Evolutionary conservation across 495 filamentous ascomycete species (phyloP), one percentile per base, ranked within the genome.

Genomic region (Neurospora hispaniola): DNA sequence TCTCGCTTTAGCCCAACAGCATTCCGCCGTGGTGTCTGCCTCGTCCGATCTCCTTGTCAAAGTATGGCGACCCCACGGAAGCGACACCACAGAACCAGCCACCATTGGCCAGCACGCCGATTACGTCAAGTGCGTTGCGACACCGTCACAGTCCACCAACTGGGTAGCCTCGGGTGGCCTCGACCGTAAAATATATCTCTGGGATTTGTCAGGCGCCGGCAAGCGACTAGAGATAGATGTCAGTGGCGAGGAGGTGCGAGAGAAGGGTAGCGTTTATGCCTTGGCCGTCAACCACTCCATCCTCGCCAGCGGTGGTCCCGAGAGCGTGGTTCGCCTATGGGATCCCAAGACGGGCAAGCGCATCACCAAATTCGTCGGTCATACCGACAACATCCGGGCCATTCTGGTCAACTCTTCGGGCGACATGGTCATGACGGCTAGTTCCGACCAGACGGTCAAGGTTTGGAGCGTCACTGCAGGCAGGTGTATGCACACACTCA

Each of bases 111-210:
- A 94, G 74, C 96, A 99, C 81, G 90, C 89, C 75, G 96, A 99
- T 83, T 99, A 98, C 81, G 95, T 97, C 72, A 99, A 98, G 81
- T 93, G 93, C 72, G 83, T 99, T 35, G 96, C 95, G 27, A 91
- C 92, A 9, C 93, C 96, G 0, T 82, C 79, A 73, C 79, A 81
- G 72, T 84, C 90, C 46, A 87, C 92, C 2, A 89, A 89, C 74
- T 99, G 96, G 96, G 92, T 98, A 54, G 96, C 94, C 20, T 97
- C 95, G n/a, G 96, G 96, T 18, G 96, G 95, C 4, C 86, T 98
- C 62, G 96, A 99, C 81, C 89, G 94, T 73, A 94, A 94, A 77
- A 92, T 99, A 48, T 91, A 88, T 77, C 82, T 98, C 3, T 99
- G 96, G 96, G 96, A 99, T 81, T 83, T 99, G 39, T 92, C 91